Evolutionary conservation across 2,329 filamentous ascomycete species (phyloP).

Genomic region (Knufia fluminis): DNA sequence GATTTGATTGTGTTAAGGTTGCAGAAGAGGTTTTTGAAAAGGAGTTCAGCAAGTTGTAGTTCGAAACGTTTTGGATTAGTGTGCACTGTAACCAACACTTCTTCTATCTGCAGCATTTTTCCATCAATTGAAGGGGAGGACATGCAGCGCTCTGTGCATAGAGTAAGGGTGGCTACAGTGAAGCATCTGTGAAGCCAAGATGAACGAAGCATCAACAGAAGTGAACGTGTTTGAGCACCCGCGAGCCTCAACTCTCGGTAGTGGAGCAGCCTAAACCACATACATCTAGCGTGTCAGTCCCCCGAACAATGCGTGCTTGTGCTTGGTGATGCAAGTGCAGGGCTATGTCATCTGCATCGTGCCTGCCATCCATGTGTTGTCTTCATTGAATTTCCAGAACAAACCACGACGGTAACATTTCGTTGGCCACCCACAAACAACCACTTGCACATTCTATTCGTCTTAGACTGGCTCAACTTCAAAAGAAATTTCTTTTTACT

Average conservation of each 20-base stretch:
- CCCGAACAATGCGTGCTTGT: not conserved
- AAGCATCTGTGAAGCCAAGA: not conserved
- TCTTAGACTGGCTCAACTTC: too few species aligned
- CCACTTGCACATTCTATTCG: not conserved
- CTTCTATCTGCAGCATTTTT: too few species aligned
- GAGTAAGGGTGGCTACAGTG: too few species aligned
- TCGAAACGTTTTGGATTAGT: not conserved
- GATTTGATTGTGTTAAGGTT: slow-evolving; percentile 51
- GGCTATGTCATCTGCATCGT: slow-evolving; percentile 9
- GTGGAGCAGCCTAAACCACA: not conserved
- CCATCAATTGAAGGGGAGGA: too few species aligned
- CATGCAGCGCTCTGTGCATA: too few species aligned
- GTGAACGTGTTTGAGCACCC: not conserved
- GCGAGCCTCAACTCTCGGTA: not conserved
- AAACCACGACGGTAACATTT: not conserved
- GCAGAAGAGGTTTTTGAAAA: slow-evolving; percentile 45
- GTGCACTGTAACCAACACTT: too few species aligned
- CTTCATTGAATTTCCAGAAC: not conserved
- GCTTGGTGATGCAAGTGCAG: slow-evolving; percentile 3
- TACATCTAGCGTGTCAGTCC: not conserved
- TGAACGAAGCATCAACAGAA: not conserved
- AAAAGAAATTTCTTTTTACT: not conserved
- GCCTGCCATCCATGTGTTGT: slow-evolving; percentile 3
- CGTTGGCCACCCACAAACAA: not conserved
- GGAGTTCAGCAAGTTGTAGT: slow-evolving; percentile 28